Conservation (phyloP, 1,284 basidiomycete genomes). For the Apiotrichum brassicae region DNA sequence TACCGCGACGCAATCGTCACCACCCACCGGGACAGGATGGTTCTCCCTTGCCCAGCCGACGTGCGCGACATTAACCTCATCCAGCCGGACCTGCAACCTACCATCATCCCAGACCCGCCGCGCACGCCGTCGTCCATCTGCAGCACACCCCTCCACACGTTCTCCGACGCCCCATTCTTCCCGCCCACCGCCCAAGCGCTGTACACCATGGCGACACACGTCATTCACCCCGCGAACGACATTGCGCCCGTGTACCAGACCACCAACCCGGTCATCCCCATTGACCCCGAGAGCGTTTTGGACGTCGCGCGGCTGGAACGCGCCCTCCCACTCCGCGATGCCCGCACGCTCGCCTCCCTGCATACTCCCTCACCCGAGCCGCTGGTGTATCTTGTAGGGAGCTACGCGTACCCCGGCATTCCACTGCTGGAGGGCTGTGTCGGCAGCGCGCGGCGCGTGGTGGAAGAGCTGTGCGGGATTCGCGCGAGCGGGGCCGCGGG, state of each 20-base stretch:
- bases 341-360: slow-evolving; percentile 12
- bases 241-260: slow-evolving; percentile 55
- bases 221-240: slow-evolving; percentile 34
- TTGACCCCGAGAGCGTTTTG: slow-evolving; percentile 51
- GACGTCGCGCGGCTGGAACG: slow-evolving; percentile 59
- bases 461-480: slow-evolving; percentile 19
- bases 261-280: slow-evolving; percentile 62
- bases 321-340: slow-evolving; percentile 31
- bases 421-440: slow-evolving; percentile 48
- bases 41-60: slow-evolving; percentile 56
- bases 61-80: slow-evolving; percentile 62
- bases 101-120: neutral
- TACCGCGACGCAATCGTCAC: slow-evolving; percentile 55
- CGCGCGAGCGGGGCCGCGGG: neutral
- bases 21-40: slow-evolving; percentile 59
- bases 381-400: slow-evolving; percentile 40
- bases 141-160: neutral
- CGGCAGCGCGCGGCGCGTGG: slow-evolving; percentile 37
- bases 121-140: slow-evolving; percentile 1
- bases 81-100: no score
- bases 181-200: slow-evolving; percentile 12
- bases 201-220: slow-evolving; percentile 63
- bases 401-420: slow-evolving; percentile 46
- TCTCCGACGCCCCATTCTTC: slow-evolving; percentile 23
- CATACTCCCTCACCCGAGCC: slow-evolving; percentile 5